Percentiles rank a stretch among this genome's conserved stretches.
Conservation (phyloP, 129 eudicot species). For the Saposhnikovia divaricata region DNA sequence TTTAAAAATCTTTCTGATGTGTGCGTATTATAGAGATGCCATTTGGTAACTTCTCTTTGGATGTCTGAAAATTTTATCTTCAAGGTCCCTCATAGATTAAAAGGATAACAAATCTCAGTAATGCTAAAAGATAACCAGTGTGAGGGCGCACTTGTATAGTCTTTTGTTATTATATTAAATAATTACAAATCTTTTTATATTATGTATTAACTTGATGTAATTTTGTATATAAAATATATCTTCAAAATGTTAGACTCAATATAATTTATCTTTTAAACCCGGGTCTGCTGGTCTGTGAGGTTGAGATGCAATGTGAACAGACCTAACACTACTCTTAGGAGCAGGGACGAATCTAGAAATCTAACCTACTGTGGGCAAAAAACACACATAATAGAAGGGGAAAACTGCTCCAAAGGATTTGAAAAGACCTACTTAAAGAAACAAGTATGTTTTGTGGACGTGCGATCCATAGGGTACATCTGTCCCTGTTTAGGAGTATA, state of each 20-base stretch:
- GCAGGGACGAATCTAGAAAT: background rate
- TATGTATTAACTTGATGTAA: background rate
- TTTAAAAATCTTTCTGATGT: background rate
- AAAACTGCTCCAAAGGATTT: no score
- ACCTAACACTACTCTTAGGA: background rate
- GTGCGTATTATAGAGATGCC: background rate
- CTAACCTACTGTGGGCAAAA: background rate
- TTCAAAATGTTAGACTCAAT: background rate
- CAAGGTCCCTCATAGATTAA: background rate
- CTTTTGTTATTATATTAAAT: background rate
- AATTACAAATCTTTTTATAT: background rate
- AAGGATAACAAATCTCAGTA: background rate
- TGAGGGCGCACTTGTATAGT: background rate
- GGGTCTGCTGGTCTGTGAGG: background rate
- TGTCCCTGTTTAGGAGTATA: no score
- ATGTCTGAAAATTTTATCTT: background rate
- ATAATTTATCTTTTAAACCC: background rate
- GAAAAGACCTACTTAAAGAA: no score
- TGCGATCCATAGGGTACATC: no score
- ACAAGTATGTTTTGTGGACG: background rate
- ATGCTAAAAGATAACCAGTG: background rate
- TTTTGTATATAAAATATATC: background rate
- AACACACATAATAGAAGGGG: no score
- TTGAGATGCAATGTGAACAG: no score
- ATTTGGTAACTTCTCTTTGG: background rate